Evolutionary conservation across 2,329 filamentous ascomycete genomes (phyloP).

Genomic region (Penicillium janthinellum): DNA sequence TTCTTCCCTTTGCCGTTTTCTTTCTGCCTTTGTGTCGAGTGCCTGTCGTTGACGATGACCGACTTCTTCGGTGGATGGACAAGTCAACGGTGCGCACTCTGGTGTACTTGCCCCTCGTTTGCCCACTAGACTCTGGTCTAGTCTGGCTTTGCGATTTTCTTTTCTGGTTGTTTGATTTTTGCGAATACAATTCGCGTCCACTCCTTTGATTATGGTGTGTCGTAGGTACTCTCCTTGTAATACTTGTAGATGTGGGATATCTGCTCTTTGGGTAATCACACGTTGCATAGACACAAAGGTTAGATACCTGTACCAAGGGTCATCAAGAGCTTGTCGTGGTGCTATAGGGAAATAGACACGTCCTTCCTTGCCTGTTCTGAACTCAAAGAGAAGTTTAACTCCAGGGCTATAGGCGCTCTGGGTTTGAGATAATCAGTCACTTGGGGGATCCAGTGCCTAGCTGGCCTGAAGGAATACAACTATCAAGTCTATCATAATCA

Average conservation of each 20-base stretch:
- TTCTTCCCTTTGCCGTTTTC: not conserved
- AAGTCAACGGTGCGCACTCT: not conserved
- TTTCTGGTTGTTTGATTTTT: not conserved
- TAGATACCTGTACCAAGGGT: too few relatives aligned
- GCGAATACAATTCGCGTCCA: conserved; percentile 20
- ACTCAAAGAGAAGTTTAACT: too few relatives aligned
- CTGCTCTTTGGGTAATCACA: too few relatives aligned
- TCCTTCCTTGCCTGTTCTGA: too few relatives aligned
- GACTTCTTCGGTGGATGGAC: not conserved
- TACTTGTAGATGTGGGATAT: not conserved
- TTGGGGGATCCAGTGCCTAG: too few relatives aligned
- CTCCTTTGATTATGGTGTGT: conserved; percentile 10
- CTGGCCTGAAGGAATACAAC: too few relatives aligned
- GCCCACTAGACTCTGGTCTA: not conserved
- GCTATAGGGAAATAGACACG: too few relatives aligned
- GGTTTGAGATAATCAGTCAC: too few relatives aligned
- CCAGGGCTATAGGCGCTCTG: too few relatives aligned
- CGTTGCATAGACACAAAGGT: not conserved
- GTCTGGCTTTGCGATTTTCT: not conserved
- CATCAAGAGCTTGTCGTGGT: too few relatives aligned
- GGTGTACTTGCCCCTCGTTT: not conserved
- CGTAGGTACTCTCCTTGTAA: not conserved
- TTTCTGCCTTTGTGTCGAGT: not conserved
- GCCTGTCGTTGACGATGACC: not conserved
- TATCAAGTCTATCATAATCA: too few relatives aligned